phyloP scores from a whole-genome alignment of 306 rosid species.

The Aeschynomene evenia region DNA sequence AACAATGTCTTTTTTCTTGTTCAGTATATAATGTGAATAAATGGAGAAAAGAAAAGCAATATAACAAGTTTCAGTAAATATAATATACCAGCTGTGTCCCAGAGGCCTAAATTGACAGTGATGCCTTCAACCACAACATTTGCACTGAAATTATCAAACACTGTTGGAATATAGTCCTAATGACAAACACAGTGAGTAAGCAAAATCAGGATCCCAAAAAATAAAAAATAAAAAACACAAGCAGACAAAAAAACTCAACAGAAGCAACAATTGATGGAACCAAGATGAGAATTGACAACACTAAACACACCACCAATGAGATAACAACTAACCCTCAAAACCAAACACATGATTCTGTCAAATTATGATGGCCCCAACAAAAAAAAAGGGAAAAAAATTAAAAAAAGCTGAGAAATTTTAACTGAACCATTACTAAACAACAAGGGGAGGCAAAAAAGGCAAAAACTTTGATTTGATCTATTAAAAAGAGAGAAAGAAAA shows the following conservation, averaged over 20 bases:
- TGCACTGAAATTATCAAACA: conserved; percentile 94
- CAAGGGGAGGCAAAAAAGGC: neutral
- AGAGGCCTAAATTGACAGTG: conserved; percentile 87
- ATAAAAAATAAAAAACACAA: too few species aligned
- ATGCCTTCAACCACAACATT: conserved; percentile 86
- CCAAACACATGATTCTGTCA: neutral
- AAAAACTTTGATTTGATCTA: conserved; percentile 35
- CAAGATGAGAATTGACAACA: conserved; percentile 3
- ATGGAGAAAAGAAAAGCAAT: neutral
- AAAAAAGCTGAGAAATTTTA: conserved; percentile 37
- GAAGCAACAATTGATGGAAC: conserved; percentile 2
- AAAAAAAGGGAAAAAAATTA: too few species aligned
- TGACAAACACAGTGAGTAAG: neutral
- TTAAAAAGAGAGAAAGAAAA: conserved; percentile 18
- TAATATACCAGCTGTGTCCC: conserved; percentile 83
- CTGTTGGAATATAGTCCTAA: conserved; percentile 92
- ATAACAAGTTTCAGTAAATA: neutral
- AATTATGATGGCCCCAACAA: too few species aligned
- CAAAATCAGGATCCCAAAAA: conserved; percentile 25
- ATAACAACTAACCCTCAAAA: conserved; percentile 8
- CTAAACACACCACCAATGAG: neutral
- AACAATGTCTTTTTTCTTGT: neutral
- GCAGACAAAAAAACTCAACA: neutral
- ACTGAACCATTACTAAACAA: neutral
- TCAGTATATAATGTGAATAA: neutral